Evolutionary conservation across 345 rosid species (phyloP).

Genomic region (Arabidopsis arenosa): DNA sequence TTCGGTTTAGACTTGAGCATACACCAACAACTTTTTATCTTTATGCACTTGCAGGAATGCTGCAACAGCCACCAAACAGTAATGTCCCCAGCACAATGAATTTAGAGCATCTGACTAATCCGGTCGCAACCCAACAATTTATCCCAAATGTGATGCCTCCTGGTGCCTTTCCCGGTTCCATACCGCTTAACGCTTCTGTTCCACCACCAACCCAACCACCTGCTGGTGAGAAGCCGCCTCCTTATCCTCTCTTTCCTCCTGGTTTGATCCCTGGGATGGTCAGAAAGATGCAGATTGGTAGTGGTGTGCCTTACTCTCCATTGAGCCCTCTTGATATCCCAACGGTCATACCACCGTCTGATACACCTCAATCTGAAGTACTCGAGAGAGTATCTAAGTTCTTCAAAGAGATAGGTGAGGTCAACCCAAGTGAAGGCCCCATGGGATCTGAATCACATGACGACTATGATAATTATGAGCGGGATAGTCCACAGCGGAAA

Average conservation of each 20-base stretch:
- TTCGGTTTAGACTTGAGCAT: conserved; percentile 5
- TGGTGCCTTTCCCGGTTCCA: conserved; percentile 65
- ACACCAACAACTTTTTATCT: conserved; percentile 19
- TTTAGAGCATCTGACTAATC: conserved; percentile 58
- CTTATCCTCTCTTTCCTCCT: conserved; percentile 96
- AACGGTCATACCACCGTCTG: conserved; percentile 84
- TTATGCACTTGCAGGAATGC: conserved; percentile 49
- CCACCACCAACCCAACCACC: conserved; percentile 56
- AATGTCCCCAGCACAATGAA: conserved; percentile 49
- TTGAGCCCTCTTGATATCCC: conserved; percentile 97
- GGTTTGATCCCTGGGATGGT: conserved; percentile 99
- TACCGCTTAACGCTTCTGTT: conserved; percentile 63
- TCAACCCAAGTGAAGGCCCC: conserved; percentile 82
- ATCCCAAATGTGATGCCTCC: conserved; percentile 61
- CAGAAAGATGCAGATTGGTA: conserved; percentile 95
- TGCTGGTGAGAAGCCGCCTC: conserved; percentile 73
- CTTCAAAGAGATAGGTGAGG: conserved; percentile 93
- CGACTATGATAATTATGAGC: conserved; percentile 71
- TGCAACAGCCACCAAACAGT: conserved; percentile 52
- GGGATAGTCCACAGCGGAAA: conserved; percentile 67
- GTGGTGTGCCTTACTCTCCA: conserved; percentile 98
- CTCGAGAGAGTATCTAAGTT: conserved; percentile 89
- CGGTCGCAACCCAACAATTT: conserved; percentile 65
- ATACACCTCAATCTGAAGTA: conserved; percentile 70
- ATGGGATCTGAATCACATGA: conserved; percentile 63